phyloP scores from a whole-genome alignment of 805 yeast species.

The Kregervanrija fluxuum region DNA sequence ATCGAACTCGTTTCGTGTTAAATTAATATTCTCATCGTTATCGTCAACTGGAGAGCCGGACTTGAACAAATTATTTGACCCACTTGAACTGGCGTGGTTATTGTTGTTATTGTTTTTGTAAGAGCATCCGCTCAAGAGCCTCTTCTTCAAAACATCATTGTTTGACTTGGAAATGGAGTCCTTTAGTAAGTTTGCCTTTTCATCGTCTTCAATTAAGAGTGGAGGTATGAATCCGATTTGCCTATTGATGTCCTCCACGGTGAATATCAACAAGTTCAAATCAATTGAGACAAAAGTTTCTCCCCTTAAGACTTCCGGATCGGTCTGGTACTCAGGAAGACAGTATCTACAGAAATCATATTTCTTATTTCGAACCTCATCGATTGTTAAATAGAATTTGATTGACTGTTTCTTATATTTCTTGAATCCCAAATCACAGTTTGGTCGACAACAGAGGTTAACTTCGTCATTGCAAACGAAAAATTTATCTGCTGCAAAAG shows the following conservation, averaged over 20 bases:
- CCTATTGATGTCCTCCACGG: slow-evolving; percentile 50
- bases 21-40: slow-evolving; percentile 13
- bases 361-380: slow-evolving; percentile 39
- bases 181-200: slow-evolving; percentile 24
- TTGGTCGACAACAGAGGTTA: slow-evolving; percentile 56
- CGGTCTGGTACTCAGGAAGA: slow-evolving; percentile 34
- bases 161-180: slow-evolving; percentile 11
- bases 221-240: slow-evolving; percentile 54
- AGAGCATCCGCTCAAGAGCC: slow-evolving; percentile 18
- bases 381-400: slow-evolving; percentile 33
- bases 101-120: slow-evolving; percentile 13
- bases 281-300: slow-evolving; percentile 35
- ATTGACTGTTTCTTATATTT: slow-evolving; percentile 39
- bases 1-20: slow-evolving; percentile 57
- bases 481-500: slow-evolving; percentile 55
- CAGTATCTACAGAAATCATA: slow-evolving; percentile 48
- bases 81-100: no score
- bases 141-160: slow-evolving; percentile 10
- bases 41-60: no score
- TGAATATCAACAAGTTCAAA: slow-evolving; percentile 34
- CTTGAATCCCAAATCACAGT: slow-evolving; percentile 45
- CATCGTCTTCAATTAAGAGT: slow-evolving; percentile 38
- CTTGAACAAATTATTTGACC: no score
- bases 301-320: slow-evolving; percentile 14
- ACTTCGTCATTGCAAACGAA: slow-evolving; percentile 40